These are phyloP conservation scores for Hyparrhenia diplandra DNA, from an alignment of 176 grass and related monocot species.

Conservation along the genomic window DNA sequence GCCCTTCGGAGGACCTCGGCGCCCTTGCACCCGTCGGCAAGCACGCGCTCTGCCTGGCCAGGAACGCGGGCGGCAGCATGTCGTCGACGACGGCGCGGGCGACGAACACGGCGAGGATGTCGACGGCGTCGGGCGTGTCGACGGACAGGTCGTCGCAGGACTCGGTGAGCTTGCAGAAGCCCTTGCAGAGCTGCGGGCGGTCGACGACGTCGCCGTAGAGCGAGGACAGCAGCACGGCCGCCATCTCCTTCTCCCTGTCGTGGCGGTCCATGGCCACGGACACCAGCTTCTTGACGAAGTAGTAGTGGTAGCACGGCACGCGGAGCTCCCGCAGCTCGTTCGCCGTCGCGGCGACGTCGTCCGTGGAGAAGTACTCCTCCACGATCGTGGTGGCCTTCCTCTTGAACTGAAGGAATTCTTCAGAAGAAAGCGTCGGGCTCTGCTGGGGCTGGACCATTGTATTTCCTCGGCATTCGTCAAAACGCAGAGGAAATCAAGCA, in stretches of 20 bases:
- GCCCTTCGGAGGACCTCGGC: conserved; percentile 53
- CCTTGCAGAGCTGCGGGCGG: conserved; percentile 51
- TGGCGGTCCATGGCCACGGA: conserved; percentile 72
- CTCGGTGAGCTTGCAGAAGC: conserved; percentile 62
- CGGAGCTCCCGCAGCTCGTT: conserved; percentile 45
- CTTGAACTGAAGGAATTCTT: conserved; percentile 51
- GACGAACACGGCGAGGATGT: conserved; percentile 69
- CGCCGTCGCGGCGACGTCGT: conserved; percentile 43
- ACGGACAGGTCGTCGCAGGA: conserved; percentile 67
- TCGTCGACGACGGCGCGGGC: conserved; percentile 76
- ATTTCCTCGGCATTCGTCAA: conserved; percentile 20
- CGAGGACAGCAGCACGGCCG: conserved; percentile 56
- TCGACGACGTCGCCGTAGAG: conserved; percentile 61
- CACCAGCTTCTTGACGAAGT: conserved; percentile 79
- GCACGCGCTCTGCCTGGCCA: conserved; percentile 39
- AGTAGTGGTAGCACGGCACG: conserved; percentile 56
- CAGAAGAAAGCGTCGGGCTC: conserved; percentile 35
- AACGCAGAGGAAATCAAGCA: neutral
- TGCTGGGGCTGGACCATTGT: conserved; percentile 11
- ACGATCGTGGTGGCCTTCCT: conserved; percentile 49
- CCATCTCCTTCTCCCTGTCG: conserved; percentile 83
- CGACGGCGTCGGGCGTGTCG: conserved; percentile 59
- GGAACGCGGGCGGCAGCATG: conserved; percentile 59
- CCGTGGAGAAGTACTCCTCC: conserved; percentile 60
- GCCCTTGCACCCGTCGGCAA: conserved; percentile 35